Percentiles rank a stretch among this genome's conserved stretches.
phyloP scores from a whole-genome alignment of 139 green algal species.

The Desmodesmus armatus region DNA sequence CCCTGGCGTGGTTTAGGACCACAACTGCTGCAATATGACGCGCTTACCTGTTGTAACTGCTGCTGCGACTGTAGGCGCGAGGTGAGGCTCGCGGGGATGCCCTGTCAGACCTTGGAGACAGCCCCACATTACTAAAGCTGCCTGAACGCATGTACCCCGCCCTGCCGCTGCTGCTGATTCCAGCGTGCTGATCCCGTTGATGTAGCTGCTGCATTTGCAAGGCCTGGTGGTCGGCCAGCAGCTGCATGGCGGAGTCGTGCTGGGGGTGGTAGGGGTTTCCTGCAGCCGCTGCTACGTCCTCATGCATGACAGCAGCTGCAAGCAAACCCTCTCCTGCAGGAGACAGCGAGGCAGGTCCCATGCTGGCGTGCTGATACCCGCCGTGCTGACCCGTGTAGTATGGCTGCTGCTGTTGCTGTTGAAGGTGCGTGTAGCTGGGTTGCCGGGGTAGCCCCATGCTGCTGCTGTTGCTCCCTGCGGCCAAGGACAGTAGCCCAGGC shows the following conservation, averaged over 20 bases:
- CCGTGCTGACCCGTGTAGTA: neutral
- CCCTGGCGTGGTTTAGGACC: too few relatives aligned
- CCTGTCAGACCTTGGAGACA: neutral
- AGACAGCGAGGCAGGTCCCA: neutral
- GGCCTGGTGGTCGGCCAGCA: conserved; percentile 34
- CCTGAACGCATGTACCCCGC: neutral
- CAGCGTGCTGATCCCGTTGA: neutral
- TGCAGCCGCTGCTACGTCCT: conserved; percentile 24
- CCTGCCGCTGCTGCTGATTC: neutral
- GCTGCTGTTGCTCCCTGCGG: neutral
- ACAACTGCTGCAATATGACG: too few relatives aligned
- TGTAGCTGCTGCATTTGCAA: conserved; percentile 32
- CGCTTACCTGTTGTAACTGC: conserved; percentile 15
- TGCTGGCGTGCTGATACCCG: neutral
- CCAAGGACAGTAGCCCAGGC: too few relatives aligned
- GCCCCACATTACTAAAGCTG: neutral
- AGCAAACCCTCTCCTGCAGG: neutral
- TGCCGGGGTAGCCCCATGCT: neutral
- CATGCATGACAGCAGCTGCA: conserved; percentile 1
- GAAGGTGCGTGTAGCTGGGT: neutral
- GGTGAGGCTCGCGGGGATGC: neutral
- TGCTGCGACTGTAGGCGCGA: neutral
- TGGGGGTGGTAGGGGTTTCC: conserved; percentile 37
- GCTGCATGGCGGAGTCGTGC: conserved; percentile 22
- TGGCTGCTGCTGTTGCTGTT: neutral